Conservation (phyloP, 192 early-diverging fungal species). For the Rhizophagus sp. region DNA sequence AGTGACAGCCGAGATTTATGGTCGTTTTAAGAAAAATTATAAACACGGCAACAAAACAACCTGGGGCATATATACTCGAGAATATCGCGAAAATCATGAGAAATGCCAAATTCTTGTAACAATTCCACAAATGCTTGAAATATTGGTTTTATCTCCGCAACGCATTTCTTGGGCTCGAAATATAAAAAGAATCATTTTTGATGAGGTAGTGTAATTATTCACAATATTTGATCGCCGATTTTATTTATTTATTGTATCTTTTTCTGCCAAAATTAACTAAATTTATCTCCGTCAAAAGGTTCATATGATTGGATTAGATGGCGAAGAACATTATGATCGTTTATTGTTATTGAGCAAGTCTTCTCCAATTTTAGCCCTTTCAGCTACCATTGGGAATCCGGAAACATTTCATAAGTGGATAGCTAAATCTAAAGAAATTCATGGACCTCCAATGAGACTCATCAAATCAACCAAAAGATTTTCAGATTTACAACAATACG, state of each 20-base stretch:
- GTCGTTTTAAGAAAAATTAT: slow-evolving; percentile 44
- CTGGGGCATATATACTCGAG: slow-evolving; percentile 46
- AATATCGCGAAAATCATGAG: slow-evolving; percentile 35
- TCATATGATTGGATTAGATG: slow-evolving; percentile 15
- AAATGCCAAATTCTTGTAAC: slow-evolving; percentile 45
- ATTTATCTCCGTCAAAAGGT: neutral
- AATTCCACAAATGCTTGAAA: slow-evolving; percentile 42
- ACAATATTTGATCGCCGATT: no score
- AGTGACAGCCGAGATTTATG: slow-evolving; percentile 47
- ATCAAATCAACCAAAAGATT: slow-evolving; percentile 41
- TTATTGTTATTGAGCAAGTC: slow-evolving; percentile 10
- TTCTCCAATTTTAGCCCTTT: slow-evolving; percentile 43
- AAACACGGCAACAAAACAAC: slow-evolving; percentile 17
- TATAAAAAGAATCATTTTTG: slow-evolving; percentile 46
- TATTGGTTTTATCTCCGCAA: slow-evolving; percentile 36
- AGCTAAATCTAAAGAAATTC: slow-evolving; percentile 12
- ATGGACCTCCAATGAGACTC: slow-evolving; percentile 30
- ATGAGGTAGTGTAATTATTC: slow-evolving; percentile 38
- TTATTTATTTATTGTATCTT: no score
- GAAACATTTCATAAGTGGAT: slow-evolving; percentile 37
- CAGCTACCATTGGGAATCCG: slow-evolving; percentile 46
- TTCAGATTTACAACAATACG: slow-evolving; percentile 44
- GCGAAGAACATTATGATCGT: slow-evolving; percentile 45
- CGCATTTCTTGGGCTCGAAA: slow-evolving; percentile 35
- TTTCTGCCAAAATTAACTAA: neutral